Evolutionary conservation across 164 flowering plant genomes (phyloP), one percentile per base, ranked within the genome.

Genomic region (Dillenia suffruticosa): DNA sequence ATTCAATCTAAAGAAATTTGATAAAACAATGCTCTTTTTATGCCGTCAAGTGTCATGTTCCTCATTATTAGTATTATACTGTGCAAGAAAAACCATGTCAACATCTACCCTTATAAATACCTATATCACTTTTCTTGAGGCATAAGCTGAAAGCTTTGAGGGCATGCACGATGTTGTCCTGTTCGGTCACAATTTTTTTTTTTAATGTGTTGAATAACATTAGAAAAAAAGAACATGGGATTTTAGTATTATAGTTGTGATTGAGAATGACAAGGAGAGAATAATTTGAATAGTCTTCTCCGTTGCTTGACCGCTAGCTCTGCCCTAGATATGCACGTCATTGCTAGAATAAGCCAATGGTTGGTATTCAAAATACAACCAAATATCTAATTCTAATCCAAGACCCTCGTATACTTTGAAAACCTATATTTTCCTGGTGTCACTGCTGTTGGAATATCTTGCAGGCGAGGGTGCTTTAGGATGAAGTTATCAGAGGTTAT

Each of bases 31-130:
- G 22, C 22, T 19, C 22, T 19, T n/a, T 22, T 67, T 59, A 9
- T 32, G 61, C 49, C 55, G 57, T 50, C 64, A 54, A 61, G 46
- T 70, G 72, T 74, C 74, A 57, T 49, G 50, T 59, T 61, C 44
- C 59, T 49, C 63, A 32, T 47, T 60, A 56, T 15, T 56, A 55
- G 15, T 14, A 50, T 11, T 16, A 63, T 63, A 60, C 17, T 65
- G 19, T 16, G 8, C 26, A 50, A 32, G 40, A 32, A 32, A 32
- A 32, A 32, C 40, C 40, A 68, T 59, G 78, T 71, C 78, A 59
- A 56, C 73, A 71, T 71, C 73, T 24, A 32, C 58, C 19, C 12
- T 45, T 49, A 26, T 22, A 46, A 58, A 59, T 32, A 43, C 45
- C 8, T 17, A 44, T 56, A 43, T 62, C 58, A 54, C 40, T 69